phyloP scores from a whole-genome alignment of 2,329 filamentous ascomycete species.

The Thelonectria discophora region DNA sequence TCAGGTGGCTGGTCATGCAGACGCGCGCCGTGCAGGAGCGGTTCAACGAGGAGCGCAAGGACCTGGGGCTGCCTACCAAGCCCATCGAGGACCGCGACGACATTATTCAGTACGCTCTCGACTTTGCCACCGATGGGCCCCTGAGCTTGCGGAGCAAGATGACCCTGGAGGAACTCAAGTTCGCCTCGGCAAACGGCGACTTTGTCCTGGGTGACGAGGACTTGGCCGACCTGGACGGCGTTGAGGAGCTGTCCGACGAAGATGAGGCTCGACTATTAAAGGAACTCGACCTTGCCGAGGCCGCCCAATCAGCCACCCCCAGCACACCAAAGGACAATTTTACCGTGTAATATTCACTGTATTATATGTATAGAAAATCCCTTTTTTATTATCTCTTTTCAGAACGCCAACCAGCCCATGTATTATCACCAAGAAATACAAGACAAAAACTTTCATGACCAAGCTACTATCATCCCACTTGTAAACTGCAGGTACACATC shows the following conservation, averaged over 20 bases:
- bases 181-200: constrained; percentile 52
- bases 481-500: constrained; percentile 1
- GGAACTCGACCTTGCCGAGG: constrained; percentile 46
- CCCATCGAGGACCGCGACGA: constrained; percentile 49
- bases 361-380: constrained; percentile 44
- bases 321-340: constrained; percentile 26
- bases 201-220: constrained; percentile 58
- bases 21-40: constrained; percentile 70
- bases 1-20: constrained; percentile 91
- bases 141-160: constrained; percentile 48
- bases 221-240: constrained; percentile 49
- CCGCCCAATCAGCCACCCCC: constrained; percentile 17
- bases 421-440: constrained; percentile 36
- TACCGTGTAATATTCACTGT: constrained; percentile 38
- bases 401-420: constrained; percentile 39
- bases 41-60: constrained; percentile 71
- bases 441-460: constrained; percentile 28
- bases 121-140: constrained; percentile 53
- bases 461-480: constrained; percentile 28
- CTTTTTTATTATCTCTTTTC: constrained; percentile 30
- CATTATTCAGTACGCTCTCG: constrained; percentile 52
- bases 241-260: constrained; percentile 53
- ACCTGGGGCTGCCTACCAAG: constrained; percentile 66
- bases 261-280: constrained; percentile 45
- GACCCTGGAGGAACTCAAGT: constrained; percentile 51